A percentile compares a stretch with the other conserved stretches of the same genome.
phyloP scores from a whole-genome alignment of 495 filamentous ascomycete genomes.

The Xanthoparmelia taractica region DNA sequence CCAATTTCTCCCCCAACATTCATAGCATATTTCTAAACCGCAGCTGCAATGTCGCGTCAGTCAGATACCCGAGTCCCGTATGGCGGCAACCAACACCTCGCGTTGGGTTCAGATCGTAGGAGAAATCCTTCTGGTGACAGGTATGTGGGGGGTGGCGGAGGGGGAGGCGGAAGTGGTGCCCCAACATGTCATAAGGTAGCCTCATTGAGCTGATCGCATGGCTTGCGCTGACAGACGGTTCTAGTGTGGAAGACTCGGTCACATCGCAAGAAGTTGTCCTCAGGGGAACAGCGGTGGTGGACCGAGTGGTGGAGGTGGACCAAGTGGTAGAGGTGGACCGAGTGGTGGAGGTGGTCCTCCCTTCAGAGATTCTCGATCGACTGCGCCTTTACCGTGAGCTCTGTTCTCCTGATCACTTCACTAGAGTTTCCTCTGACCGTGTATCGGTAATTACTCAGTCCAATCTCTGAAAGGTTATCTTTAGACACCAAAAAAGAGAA shows the following conservation, averaged over 20 bases:
- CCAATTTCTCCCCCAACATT: no score
- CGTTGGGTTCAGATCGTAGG: neutral
- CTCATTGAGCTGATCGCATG: neutral
- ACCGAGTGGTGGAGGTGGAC: no score
- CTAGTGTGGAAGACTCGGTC: neutral
- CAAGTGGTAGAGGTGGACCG: no score
- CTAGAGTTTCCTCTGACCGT: neutral
- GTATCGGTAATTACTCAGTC: neutral
- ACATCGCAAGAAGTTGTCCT: neutral
- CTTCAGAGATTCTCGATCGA: no score
- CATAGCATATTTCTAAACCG: neutral
- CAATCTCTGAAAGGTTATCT: neutral
- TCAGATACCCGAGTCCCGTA: neutral
- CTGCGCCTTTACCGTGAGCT: neutral
- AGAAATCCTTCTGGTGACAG: neutral
- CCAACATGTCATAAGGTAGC: neutral
- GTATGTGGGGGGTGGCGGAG: neutral
- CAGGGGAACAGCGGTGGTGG: neutral
- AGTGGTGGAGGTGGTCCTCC: no score
- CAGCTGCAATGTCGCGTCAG: neutral
- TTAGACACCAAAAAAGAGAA: no score
- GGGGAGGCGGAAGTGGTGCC: neutral
- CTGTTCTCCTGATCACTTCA: neutral
- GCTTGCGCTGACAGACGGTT: neutral
- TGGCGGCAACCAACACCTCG: neutral